Evolutionary conservation across 768 basidiomycete species (phyloP).

Genomic region (Rhodotorula graminis): DNA sequence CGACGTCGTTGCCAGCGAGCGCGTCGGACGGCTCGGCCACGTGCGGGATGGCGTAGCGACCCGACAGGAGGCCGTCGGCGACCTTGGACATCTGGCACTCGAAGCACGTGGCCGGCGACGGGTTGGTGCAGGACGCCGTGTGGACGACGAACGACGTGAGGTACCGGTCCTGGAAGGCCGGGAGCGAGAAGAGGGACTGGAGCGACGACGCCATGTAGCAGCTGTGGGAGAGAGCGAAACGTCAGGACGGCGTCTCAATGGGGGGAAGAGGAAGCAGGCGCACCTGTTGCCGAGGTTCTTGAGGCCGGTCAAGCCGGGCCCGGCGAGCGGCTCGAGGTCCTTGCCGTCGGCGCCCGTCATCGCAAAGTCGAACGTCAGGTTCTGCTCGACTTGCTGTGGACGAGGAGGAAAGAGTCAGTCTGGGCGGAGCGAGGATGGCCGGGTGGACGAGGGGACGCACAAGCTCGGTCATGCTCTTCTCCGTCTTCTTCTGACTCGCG

Average conservation of each 20-base stretch:
- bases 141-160: constrained; percentile 55
- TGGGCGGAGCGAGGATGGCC: constrained; percentile 6
- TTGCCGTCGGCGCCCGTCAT: constrained; percentile 80
- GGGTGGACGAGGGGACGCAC: constrained; percentile 51
- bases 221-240: constrained; percentile 48
- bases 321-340: constrained; percentile 80
- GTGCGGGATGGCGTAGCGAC: constrained; percentile 72
- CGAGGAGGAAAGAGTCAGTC: neutral
- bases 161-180: constrained; percentile 71
- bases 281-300: constrained; percentile 87
- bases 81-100: constrained; percentile 93
- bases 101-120: constrained; percentile 75
- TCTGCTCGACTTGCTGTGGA: constrained; percentile 86
- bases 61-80: constrained; percentile 85
- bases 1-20: constrained; percentile 32
- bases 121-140: constrained; percentile 59
- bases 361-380: constrained; percentile 88
- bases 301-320: constrained; percentile 80
- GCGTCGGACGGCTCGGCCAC: constrained; percentile 14
- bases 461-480: constrained; percentile 93
- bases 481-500: constrained; percentile 74
- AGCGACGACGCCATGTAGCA: constrained; percentile 97
- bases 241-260: neutral
- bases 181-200: constrained; percentile 77
- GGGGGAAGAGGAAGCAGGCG: constrained; percentile 6